Evolutionary conservation across 2,329 filamentous ascomycete genomes (phyloP).

Genomic region (Apiospora marii): DNA sequence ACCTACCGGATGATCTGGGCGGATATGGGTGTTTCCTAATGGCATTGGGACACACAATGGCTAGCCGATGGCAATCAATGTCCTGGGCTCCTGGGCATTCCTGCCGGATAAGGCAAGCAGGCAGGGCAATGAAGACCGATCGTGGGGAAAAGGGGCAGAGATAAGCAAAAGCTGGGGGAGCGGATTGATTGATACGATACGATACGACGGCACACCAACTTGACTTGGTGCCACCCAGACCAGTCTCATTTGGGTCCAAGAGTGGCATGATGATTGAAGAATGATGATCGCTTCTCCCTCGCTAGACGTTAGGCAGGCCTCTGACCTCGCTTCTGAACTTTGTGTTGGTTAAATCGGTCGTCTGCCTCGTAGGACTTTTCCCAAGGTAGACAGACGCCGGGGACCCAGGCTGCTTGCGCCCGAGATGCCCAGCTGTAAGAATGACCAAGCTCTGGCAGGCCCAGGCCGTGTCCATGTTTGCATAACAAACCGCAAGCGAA

Average conservation of each 20-base stretch:
- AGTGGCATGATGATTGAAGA: conserved; percentile 11
- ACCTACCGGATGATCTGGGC: background rate
- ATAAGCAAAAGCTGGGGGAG: conserved; percentile 15
- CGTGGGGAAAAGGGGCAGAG: conserved; percentile 17
- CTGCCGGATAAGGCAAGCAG: background rate
- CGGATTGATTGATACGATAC: conserved; percentile 11
- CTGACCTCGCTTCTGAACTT: conserved; percentile 5
- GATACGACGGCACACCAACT: conserved; percentile 2
- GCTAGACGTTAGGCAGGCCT: conserved; percentile 1
- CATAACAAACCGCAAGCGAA: background rate
- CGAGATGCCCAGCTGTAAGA: background rate
- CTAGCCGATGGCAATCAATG: conserved; percentile 1
- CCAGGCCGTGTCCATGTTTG: background rate
- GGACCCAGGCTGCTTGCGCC: background rate
- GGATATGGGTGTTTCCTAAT: background rate
- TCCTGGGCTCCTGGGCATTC: background rate
- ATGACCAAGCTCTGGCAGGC: background rate
- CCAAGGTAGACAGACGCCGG: background rate
- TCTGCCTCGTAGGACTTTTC: conserved; percentile 7
- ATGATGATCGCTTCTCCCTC: conserved; percentile 7
- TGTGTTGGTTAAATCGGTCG: background rate
- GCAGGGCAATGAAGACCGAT: conserved; percentile 19
- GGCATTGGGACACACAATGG: conserved; percentile 15
- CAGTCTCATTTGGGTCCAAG: conserved; percentile 5
- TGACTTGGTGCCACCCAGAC: conserved; percentile 4